phyloP scores from a whole-genome alignment of 2,329 filamentous ascomycete species.

The Aspergillus udagawae region DNA sequence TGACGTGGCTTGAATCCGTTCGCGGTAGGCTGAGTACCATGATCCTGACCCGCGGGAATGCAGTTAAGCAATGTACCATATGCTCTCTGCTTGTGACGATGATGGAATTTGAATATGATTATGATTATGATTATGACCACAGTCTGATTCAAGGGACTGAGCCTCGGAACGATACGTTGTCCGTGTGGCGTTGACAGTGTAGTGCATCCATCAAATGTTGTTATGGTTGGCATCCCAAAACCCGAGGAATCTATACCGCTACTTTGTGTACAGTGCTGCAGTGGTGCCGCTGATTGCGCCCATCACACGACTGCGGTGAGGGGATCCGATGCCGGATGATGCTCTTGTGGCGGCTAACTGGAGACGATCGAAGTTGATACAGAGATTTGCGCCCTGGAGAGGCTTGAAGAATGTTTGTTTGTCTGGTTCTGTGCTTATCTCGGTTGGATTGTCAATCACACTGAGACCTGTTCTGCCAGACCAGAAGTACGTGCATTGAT shows the following conservation, averaged over 20 bases:
- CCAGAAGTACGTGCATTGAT: neutral
- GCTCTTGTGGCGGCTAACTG: neutral
- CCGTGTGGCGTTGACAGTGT: neutral
- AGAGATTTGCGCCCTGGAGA: neutral
- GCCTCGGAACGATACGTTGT: neutral
- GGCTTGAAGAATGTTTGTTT: neutral
- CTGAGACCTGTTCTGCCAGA: neutral
- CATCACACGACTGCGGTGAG: slow-evolving; percentile 17
- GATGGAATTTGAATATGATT: too few species aligned
- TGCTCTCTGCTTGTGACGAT: slow-evolving; percentile 10
- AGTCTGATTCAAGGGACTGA: neutral
- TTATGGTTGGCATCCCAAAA: slow-evolving; percentile 1
- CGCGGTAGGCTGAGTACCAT: slow-evolving; percentile 3
- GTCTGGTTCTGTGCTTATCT: neutral
- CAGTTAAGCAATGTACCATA: slow-evolving; percentile 2
- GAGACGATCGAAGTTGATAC: neutral
- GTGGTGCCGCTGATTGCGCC: slow-evolving; percentile 4
- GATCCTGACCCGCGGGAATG: slow-evolving; percentile 11
- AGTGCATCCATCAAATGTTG: neutral
- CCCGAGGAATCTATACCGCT: slow-evolving; percentile 14
- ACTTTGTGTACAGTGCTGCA: slow-evolving; percentile 4
- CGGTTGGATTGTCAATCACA: neutral
- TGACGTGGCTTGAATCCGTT: slow-evolving; percentile 19
- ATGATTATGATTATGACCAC: neutral
- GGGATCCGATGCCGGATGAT: slow-evolving; percentile 1